These are phyloP conservation scores for Cucumis cinereus DNA, from an alignment of 306 rosid genomes.

Conservation along the genomic window DNA sequence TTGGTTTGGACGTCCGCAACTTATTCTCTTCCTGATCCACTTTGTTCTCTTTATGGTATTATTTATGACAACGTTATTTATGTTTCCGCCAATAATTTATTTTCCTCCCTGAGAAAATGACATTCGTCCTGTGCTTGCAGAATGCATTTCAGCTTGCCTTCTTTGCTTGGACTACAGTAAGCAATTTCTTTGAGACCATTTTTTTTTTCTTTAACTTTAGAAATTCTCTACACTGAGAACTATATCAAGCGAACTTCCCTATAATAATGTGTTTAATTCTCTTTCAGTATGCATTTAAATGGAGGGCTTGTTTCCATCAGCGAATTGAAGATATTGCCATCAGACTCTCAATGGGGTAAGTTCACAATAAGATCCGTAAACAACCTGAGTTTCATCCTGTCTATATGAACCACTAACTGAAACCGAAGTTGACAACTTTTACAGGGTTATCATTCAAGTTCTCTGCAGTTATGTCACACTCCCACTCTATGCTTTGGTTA, in stretches of 20 bases:
- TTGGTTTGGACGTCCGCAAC: slow-evolving; percentile 59
- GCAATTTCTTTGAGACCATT: slow-evolving; percentile 9
- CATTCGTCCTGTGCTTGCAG: slow-evolving; percentile 20
- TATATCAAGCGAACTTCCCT: background rate
- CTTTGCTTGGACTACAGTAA: slow-evolving; percentile 55
- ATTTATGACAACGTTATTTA: background rate
- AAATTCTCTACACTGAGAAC: background rate
- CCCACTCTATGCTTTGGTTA: slow-evolving; percentile 87
- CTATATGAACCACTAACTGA: background rate
- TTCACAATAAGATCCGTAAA: background rate
- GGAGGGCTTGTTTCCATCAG: slow-evolving; percentile 37
- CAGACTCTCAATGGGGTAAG: slow-evolving; percentile 52
- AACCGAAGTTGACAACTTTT: slow-evolving; percentile 12
- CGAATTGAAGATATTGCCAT: slow-evolving; percentile 26
- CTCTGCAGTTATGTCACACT: slow-evolving; percentile 76
- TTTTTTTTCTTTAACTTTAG: background rate
- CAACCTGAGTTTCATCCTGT: background rate
- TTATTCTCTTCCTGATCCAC: slow-evolving; percentile 57
- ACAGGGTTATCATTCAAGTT: slow-evolving; percentile 58
- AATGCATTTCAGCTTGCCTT: slow-evolving; percentile 78
- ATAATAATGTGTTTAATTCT: background rate
- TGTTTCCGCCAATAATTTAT: background rate
- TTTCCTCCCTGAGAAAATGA: background rate
- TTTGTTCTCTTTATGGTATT: slow-evolving; percentile 64
- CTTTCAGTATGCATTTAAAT: slow-evolving; percentile 24